Evolutionary conservation across 164 flowering plant species (phyloP).

Genomic region (Chloranthus sessilifolius): DNA sequence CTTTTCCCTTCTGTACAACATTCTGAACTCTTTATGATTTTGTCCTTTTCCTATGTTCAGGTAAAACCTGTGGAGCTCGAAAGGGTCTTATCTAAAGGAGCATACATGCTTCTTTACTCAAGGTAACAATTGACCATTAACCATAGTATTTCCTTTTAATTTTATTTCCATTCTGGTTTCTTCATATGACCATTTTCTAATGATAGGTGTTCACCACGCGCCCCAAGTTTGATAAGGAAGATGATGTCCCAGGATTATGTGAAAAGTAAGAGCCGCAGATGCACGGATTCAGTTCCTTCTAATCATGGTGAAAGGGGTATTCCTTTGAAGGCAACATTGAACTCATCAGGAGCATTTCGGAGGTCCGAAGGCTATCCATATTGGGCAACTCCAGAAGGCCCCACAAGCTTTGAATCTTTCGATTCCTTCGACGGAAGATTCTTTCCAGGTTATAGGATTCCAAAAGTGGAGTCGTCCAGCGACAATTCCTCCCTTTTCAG

Average conservation of each 20-base stretch:
- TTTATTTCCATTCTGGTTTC: background rate
- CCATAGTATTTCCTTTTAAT: background rate
- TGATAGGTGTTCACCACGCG: slow-evolving; percentile 72
- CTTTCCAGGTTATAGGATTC: slow-evolving; percentile 23
- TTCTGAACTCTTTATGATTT: too few species aligned
- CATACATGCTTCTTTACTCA: slow-evolving; percentile 87
- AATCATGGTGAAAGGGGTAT: slow-evolving; percentile 16
- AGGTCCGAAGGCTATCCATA: slow-evolving; percentile 11
- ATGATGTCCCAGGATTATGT: slow-evolving; percentile 18
- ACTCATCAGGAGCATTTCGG: slow-evolving; percentile 1
- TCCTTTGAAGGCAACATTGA: slow-evolving; percentile 15
- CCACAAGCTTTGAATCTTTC: slow-evolving; percentile 19
- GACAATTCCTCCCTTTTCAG: slow-evolving; percentile 71
- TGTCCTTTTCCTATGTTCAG: too few species aligned
- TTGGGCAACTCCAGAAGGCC: slow-evolving; percentile 12
- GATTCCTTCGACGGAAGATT: slow-evolving; percentile 23
- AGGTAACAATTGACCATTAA: slow-evolving; percentile 64
- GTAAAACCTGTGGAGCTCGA: slow-evolving; percentile 69
- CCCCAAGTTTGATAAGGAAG: slow-evolving; percentile 56
- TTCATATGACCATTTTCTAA: background rate
- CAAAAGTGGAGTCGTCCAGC: slow-evolving; percentile 63
- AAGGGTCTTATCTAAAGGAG: slow-evolving; percentile 61
- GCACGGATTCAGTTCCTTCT: slow-evolving; percentile 15
- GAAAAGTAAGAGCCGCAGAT: slow-evolving; percentile 16
- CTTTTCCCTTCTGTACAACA: too few species aligned